These are phyloP conservation scores for Candida pseudofarinosa DNA, from an alignment of 805 yeast species.

Conservation along the genomic window DNA sequence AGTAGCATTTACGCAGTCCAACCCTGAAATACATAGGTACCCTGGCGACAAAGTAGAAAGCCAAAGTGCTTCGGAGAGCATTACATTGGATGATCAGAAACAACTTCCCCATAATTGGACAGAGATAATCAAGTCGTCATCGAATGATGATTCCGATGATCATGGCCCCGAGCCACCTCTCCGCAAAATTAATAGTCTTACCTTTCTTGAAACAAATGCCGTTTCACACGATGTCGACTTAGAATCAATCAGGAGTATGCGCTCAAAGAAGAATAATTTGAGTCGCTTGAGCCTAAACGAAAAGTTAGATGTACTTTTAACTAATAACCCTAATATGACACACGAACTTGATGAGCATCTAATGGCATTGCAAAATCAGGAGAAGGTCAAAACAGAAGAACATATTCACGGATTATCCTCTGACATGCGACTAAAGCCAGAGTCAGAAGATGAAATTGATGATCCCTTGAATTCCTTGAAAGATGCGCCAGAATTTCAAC, in stretches of 20 bases:
- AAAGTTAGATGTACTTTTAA: constrained; percentile 41
- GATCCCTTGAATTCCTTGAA: constrained; percentile 32
- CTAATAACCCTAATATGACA: constrained; percentile 10
- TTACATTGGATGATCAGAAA: constrained; percentile 2
- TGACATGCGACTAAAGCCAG: constrained; percentile 19
- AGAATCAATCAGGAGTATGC: constrained; percentile 12
- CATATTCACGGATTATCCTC: constrained; percentile 35
- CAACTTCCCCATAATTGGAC: constrained; percentile 17
- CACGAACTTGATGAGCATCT: constrained; percentile 31
- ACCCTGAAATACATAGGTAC: constrained; percentile 32
- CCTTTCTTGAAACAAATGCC: constrained; percentile 7
- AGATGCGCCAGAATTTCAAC: constrained; percentile 19
- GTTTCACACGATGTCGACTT: constrained; percentile 14
- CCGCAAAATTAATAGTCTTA: constrained; percentile 11
- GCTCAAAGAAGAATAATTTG: constrained; percentile 20
- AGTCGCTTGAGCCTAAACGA: constrained; percentile 38
- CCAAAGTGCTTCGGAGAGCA: background rate
- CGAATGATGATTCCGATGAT: constrained; percentile 14
- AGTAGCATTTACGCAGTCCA: constrained; percentile 29
- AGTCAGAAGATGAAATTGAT: constrained; percentile 13
- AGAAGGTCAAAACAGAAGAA: constrained; percentile 22
- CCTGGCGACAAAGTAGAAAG: constrained; percentile 4
- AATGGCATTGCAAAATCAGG: constrained; percentile 22
- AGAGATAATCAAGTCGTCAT: constrained; percentile 10
- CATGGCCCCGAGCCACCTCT: constrained; percentile 31